These are phyloP conservation scores for Volutella citrinella DNA, from an alignment of 2,329 filamentous ascomycete species.

Conservation along the genomic window DNA sequence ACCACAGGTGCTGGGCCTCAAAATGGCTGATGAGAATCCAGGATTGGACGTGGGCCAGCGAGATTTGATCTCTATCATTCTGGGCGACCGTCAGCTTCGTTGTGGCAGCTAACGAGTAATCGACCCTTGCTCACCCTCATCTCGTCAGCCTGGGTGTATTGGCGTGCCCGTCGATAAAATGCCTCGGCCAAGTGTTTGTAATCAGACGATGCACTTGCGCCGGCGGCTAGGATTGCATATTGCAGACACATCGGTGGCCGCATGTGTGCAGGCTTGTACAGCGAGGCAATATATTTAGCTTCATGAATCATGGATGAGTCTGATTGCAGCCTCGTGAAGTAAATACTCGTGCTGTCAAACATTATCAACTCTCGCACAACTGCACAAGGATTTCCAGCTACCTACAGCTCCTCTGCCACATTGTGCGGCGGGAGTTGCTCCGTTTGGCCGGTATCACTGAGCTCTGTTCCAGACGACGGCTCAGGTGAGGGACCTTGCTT, in stretches of 20 bases:
- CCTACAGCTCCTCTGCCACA: constrained; percentile 16
- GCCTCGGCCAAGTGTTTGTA: constrained; percentile 67
- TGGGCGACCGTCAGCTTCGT: constrained; percentile 46
- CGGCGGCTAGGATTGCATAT: constrained; percentile 78
- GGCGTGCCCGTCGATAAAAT: constrained; percentile 76
- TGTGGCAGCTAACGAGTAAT: constrained; percentile 39
- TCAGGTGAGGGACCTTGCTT: constrained; percentile 5
- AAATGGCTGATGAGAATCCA: constrained; percentile 71
- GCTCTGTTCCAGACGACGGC: constrained; percentile 7
- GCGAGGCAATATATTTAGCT: constrained; percentile 66
- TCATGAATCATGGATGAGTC: constrained; percentile 73
- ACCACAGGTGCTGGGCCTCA: constrained; percentile 78
- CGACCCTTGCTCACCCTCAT: constrained; percentile 53
- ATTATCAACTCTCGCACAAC: rapidly evolving
- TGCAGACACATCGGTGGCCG: constrained; percentile 75
- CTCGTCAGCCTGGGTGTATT: constrained; percentile 78
- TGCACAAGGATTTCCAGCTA: rapidly evolving
- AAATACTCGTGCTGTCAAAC: constrained; percentile 32
- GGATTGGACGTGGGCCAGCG: constrained; percentile 60
- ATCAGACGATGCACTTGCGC: constrained; percentile 65
- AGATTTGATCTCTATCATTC: constrained; percentile 45
- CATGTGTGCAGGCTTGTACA: constrained; percentile 66
- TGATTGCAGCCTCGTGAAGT: constrained; percentile 70
- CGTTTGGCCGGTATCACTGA: constrained; percentile 15
- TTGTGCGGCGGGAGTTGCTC: constrained; percentile 13